phyloP scores from a whole-genome alignment of 148 eudicot genomes.

The Chenopodium quinoa region DNA sequence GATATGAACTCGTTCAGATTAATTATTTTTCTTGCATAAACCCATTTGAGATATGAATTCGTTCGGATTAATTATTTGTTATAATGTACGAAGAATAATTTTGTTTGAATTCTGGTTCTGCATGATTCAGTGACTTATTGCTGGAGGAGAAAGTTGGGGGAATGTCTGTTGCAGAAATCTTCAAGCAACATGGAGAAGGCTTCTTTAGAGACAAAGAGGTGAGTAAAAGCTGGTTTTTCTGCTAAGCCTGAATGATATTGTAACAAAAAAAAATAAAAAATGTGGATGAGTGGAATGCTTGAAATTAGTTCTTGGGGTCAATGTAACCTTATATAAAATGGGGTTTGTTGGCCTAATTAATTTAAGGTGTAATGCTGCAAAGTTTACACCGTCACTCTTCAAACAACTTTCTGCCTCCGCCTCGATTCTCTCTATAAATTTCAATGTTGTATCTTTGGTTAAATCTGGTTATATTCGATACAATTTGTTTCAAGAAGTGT shows the following conservation, averaged over 20 bases:
- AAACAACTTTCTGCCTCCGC: neutral
- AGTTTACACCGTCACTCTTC: neutral
- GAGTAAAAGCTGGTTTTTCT: slow-evolving; percentile 14
- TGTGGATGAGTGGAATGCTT: neutral
- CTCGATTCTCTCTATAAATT: too few relatives aligned
- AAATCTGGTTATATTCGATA: neutral
- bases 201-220: slow-evolving; percentile 95
- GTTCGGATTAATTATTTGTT: neutral
- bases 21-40: neutral
- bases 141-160: slow-evolving; percentile 68
- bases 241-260: neutral
- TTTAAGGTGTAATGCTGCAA: neutral
- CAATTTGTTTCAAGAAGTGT: neutral
- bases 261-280: neutral
- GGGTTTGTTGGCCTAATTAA: neutral
- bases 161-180: slow-evolving; percentile 76
- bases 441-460: neutral
- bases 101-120: slow-evolving; percentile 22
- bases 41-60: neutral
- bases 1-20: neutral
- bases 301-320: slow-evolving; percentile 1
- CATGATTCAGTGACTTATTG: slow-evolving; percentile 59
- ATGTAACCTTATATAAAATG: neutral
- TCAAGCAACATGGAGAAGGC: slow-evolving; percentile 73
- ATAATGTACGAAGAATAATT: neutral